Percentiles rank a stretch among this genome's conserved stretches.
phyloP scores from a whole-genome alignment of 805 yeast genomes.

The Kuraishia capsulata region DNA sequence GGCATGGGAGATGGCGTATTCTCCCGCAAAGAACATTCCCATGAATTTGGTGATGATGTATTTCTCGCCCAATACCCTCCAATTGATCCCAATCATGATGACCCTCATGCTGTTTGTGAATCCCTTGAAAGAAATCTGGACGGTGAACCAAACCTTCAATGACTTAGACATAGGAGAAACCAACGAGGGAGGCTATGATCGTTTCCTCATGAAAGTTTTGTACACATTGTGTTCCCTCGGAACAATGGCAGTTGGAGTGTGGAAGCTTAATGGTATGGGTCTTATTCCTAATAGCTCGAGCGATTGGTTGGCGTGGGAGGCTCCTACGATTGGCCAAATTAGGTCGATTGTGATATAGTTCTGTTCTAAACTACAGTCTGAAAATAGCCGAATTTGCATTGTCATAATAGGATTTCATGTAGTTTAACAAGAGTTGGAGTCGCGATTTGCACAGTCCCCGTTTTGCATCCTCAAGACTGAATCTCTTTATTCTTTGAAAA shows the following conservation, averaged over 20 bases:
- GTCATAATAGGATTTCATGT: no score
- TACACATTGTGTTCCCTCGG: conserved; percentile 32
- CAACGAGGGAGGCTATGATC: conserved; percentile 10
- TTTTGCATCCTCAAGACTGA: no score
- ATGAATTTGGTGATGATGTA: conserved; percentile 87
- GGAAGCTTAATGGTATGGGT: conserved; percentile 85
- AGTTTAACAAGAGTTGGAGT: no score
- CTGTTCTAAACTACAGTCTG: conserved; percentile 2
- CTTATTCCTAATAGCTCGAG: conserved; percentile 77
- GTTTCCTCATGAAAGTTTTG: conserved; percentile 13
- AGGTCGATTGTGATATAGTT: conserved; percentile 16
- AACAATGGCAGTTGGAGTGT: conserved; percentile 66
- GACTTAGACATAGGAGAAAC: conserved; percentile 10
- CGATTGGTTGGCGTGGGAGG: conserved; percentile 92
- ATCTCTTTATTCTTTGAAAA: conserved; percentile 3
- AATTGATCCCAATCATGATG: conserved; percentile 86
- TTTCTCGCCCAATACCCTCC: conserved; percentile 86
- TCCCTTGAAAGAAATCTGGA: conserved; percentile 65
- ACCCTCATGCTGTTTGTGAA: conserved; percentile 73
- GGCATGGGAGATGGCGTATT: conserved; percentile 80
- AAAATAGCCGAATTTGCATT: background rate
- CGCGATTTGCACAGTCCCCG: no score
- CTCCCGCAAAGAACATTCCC: conserved; percentile 79
- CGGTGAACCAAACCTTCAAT: conserved; percentile 46
- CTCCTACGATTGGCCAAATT: conserved; percentile 19